Evolutionary conservation across 2,329 filamentous ascomycete species (phyloP).

Genomic region (Trichoderma simmonsii): DNA sequence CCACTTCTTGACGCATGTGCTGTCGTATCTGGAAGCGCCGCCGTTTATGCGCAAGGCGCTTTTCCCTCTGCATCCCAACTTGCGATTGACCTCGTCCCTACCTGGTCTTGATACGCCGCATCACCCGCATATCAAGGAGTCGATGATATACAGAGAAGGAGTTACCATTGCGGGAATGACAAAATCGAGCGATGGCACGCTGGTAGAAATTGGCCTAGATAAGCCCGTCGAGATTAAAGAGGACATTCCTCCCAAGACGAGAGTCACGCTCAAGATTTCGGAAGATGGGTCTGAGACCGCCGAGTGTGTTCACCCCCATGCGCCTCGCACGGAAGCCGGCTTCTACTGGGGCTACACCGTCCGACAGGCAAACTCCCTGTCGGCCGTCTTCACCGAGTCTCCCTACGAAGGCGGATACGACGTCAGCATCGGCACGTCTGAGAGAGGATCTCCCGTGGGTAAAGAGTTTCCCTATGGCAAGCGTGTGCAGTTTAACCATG

Average conservation of each 20-base stretch:
- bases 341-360: slow-evolving; percentile 86
- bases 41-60: slow-evolving; percentile 74
- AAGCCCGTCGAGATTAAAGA: slow-evolving; percentile 55
- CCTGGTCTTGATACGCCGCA: slow-evolving; percentile 83
- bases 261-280: slow-evolving; percentile 67
- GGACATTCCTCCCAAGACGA: slow-evolving; percentile 64
- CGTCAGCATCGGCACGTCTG: slow-evolving; percentile 77
- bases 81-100: slow-evolving; percentile 68
- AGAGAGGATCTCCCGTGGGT: slow-evolving; percentile 60
- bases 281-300: slow-evolving; percentile 44
- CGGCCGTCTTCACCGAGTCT: slow-evolving; percentile 73
- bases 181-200: slow-evolving; percentile 46
- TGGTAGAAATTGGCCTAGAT: slow-evolving; percentile 57
- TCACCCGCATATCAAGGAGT: slow-evolving; percentile 72
- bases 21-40: slow-evolving; percentile 80
- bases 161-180: slow-evolving; percentile 54
- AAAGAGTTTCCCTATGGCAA: slow-evolving; percentile 44
- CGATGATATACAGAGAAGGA: slow-evolving; percentile 77
- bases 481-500: slow-evolving; percentile 58
- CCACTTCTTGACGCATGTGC: slow-evolving; percentile 74
- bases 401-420: slow-evolving; percentile 77
- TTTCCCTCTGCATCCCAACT: slow-evolving; percentile 76
- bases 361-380: slow-evolving; percentile 63
- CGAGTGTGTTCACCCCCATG: slow-evolving; percentile 63
- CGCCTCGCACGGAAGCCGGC: slow-evolving; percentile 69